phyloP scores from a whole-genome alignment of 371 early-diverging fungal genomes.

The Syncephalastrum monosporum region DNA sequence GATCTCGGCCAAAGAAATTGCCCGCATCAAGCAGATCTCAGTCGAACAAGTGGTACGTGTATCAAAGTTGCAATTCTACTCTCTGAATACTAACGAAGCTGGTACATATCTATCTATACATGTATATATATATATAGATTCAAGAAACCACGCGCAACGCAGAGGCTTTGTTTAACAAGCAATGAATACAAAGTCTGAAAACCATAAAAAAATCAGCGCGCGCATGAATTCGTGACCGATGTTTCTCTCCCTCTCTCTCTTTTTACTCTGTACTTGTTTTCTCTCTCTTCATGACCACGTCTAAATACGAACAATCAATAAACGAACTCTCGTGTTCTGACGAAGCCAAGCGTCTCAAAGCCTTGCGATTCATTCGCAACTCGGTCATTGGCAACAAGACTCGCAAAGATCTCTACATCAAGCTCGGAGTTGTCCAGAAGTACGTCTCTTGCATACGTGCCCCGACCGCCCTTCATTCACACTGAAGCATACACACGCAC shows the following conservation, averaged over 20 bases:
- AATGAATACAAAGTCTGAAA: conserved; percentile 8
- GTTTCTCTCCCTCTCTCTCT: background rate
- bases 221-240: conserved; percentile 3
- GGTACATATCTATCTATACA: no score
- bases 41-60: conserved; percentile 50
- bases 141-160: conserved; percentile 49
- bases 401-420: conserved; percentile 77
- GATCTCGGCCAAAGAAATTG: conserved; percentile 52
- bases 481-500: background rate
- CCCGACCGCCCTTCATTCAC: background rate
- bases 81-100: background rate
- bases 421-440: conserved; percentile 69
- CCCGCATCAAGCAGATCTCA: conserved; percentile 54
- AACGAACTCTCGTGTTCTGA: conserved; percentile 48
- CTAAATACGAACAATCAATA: conserved; percentile 59
- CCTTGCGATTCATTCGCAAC: conserved; percentile 81
- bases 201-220: conserved; percentile 26
- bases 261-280: conserved; percentile 7
- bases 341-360: conserved; percentile 51
- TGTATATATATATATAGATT: conserved; percentile 14
- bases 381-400: conserved; percentile 84
- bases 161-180: conserved; percentile 29
- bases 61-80: no score
- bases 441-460: conserved; percentile 22
- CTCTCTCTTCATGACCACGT: conserved; percentile 47